phyloP scores from a whole-genome alignment of 2,329 filamentous ascomycete species.

The Parascedosporium putredinis region DNA sequence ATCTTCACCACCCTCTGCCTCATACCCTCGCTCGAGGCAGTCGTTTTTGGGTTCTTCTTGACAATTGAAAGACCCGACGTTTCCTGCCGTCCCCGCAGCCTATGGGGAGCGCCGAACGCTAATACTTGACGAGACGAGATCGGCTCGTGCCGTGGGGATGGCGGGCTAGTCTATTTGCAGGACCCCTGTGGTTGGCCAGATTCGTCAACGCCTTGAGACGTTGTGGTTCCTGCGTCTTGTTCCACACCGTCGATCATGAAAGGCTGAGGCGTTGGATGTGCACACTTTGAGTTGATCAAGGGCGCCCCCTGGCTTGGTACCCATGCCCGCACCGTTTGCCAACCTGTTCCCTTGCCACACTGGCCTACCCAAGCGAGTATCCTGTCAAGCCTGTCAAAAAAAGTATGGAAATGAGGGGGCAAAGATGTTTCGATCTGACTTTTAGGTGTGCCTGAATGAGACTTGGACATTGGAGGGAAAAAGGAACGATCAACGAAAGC shows the following conservation, averaged over 20 bases:
- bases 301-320: not conserved
- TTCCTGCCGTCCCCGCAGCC: not conserved
- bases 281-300: slow-evolving; percentile 1
- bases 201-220: slow-evolving; percentile 1
- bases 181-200: not conserved
- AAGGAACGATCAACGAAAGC: not conserved
- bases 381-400: too few relatives aligned
- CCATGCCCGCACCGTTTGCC: too few relatives aligned
- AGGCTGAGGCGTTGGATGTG: slow-evolving; percentile 7
- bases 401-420: not conserved
- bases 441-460: not conserved
- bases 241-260: slow-evolving; percentile 7
- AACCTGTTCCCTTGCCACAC: too few relatives aligned
- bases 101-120: not conserved
- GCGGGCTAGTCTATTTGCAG: not conserved
- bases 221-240: not conserved
- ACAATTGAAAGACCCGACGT: not conserved
- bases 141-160: slow-evolving; percentile 1
- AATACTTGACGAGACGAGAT: slow-evolving; percentile 1
- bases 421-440: not conserved
- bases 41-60: not conserved
- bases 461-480: not conserved
- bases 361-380: too few relatives aligned
- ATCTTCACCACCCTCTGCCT: not conserved
- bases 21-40: not conserved